These are phyloP conservation scores for Incumbomyces lentus DNA, from an alignment of 2,329 filamentous ascomycete genomes.

Conservation along the genomic window DNA sequence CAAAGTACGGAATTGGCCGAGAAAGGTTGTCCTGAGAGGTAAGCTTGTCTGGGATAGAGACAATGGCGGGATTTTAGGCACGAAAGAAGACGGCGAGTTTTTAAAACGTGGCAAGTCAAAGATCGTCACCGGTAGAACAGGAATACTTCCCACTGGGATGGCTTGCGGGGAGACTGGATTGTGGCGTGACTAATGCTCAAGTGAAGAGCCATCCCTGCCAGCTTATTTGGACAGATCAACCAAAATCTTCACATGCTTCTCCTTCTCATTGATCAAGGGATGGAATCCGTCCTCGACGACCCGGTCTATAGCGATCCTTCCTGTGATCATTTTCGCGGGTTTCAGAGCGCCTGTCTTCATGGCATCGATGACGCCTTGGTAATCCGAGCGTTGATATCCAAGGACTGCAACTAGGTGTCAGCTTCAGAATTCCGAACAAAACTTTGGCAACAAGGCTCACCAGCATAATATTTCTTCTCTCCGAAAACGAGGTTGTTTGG, in stretches of 20 bases:
- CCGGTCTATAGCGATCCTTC: conserved; percentile 45
- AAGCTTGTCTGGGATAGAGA: conserved; percentile 26
- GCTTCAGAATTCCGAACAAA: neutral
- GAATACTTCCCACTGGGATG: neutral
- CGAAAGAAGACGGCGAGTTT: conserved; percentile 41
- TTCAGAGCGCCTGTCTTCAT: conserved; percentile 37
- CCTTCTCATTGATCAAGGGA: conserved; percentile 44
- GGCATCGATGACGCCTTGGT: conserved; percentile 47
- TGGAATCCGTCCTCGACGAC: conserved; percentile 49
- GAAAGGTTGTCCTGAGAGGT: conserved; percentile 27
- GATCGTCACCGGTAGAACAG: neutral
- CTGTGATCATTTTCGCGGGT: conserved; percentile 51
- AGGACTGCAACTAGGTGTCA: conserved; percentile 22
- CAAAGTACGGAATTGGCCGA: conserved; percentile 26
- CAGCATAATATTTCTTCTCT: conserved; percentile 43
- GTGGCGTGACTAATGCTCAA: neutral
- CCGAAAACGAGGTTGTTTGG: conserved; percentile 45
- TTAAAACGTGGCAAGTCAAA: conserved; percentile 31
- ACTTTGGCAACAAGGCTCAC: too few relatives aligned
- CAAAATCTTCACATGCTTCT: conserved; percentile 54
- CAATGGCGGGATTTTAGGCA: conserved; percentile 45
- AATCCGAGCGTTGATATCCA: conserved; percentile 44
- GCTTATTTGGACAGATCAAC: conserved; percentile 26
- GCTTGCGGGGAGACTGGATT: neutral
- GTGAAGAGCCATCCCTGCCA: neutral